Evolutionary conservation across 768 basidiomycete species (phyloP), one percentile per base, ranked within the genome.

Genomic region (Stropharia rugosoannulata): DNA sequence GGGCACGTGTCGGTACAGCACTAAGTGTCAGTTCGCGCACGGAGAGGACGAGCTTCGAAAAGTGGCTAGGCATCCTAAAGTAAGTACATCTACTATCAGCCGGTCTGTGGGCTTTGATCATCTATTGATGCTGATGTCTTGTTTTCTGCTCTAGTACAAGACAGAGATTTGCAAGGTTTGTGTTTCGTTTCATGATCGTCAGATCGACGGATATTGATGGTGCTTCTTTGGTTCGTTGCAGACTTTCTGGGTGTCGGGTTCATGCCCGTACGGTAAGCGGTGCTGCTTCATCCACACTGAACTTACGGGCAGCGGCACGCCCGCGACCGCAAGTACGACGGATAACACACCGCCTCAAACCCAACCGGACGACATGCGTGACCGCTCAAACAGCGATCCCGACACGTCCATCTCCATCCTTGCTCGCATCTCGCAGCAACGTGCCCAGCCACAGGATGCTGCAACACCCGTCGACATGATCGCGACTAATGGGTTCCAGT

Each of bases 241-340:
- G 87, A 95, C 93, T 7, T 95, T 95, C 78, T 95, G 93, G 90
- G 88, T 94, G 11, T 93, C 92, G 45, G 93, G 93, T 25, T 92
- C 93, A 15, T 95, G 93, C 67, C 93, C 93, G 0, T 95, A 95
- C 61, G 93, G 93, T 51, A 93, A 93, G 71, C 76, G 93, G 54
- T 95, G 93, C 71, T 95, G 93, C 75, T 95, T 95, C 80, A 94
- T 95, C 64, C 93, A 95, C 66, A 94, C 93, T 2, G 91, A 90
- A 64, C 77, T 92, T 43, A 89, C 91, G 43, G 76, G 81, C n/a
- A 86, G 82, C 25, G 74, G 77, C 16, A 74, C 81, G 43, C 81
- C 82, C 54, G 81, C 81, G 45, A 76, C 81, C 7, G 69, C 67
- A 43, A 71, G 69, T 39, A 69, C 74, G 38, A 65, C 70, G 18